A percentile compares a stretch with the other conserved stretches of the same genome.
These are phyloP conservation scores for Plasmopara viticola DNA, from an alignment of 352 stramenopile genomes.

Conservation along the genomic window DNA sequence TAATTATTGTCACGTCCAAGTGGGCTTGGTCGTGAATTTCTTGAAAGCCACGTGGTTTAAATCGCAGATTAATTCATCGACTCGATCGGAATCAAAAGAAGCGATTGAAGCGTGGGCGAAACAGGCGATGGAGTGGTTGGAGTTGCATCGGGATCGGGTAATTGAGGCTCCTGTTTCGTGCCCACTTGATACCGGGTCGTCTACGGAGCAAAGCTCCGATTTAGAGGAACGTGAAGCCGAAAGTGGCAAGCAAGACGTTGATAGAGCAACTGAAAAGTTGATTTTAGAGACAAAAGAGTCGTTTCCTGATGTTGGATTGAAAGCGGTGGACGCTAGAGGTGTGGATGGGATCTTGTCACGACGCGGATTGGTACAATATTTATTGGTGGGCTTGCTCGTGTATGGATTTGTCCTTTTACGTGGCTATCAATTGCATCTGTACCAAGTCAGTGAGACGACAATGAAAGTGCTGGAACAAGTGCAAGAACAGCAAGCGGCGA, in stretches of 20 bases:
- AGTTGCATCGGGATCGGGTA: conserved; percentile 26
- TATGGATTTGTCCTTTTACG: conserved; percentile 37
- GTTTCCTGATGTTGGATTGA: not conserved
- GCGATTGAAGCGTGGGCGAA: conserved; percentile 54
- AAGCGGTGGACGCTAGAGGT: not conserved
- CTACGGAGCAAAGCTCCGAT: not conserved
- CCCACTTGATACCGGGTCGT: conserved; percentile 12
- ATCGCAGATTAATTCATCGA: conserved; percentile 76
- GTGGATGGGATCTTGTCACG: conserved; percentile 6
- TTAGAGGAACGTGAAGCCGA: not conserved
- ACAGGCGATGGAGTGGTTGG: conserved; percentile 41
- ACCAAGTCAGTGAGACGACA: conserved; percentile 34
- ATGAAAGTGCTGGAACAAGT: conserved; percentile 32
- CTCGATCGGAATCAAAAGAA: conserved; percentile 64
- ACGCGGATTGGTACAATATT: conserved; percentile 18
- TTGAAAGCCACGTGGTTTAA: conserved; percentile 82
- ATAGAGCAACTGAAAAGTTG: conserved; percentile 1
- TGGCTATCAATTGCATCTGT: conserved; percentile 36
- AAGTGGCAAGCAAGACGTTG: not conserved
- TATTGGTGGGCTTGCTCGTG: conserved; percentile 28
- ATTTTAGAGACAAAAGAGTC: too few species aligned
- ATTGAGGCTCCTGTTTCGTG: conserved; percentile 7
- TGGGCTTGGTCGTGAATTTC: conserved; percentile 67
- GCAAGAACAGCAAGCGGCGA: conserved; percentile 19
- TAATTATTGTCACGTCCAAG: conserved; percentile 69